phyloP scores from a whole-genome alignment of 2,329 filamentous ascomycete genomes.

The Pseudopithomyces chartarum region DNA sequence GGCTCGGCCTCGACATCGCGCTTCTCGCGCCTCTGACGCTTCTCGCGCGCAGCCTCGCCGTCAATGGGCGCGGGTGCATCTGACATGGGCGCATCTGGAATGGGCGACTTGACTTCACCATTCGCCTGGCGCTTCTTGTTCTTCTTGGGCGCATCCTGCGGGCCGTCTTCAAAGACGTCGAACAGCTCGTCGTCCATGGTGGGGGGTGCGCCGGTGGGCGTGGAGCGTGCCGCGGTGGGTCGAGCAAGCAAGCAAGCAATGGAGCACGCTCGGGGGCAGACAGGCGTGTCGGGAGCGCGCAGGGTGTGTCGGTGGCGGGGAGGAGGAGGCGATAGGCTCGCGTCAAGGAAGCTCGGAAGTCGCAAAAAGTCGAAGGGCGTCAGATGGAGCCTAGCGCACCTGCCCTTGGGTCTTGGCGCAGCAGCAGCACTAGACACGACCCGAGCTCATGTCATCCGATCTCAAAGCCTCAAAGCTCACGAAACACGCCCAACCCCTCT shows the following conservation, averaged over 20 bases:
- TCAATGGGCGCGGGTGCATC: slow-evolving; percentile 42
- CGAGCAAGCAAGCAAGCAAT: background rate
- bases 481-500: slow-evolving; percentile 22
- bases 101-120: slow-evolving; percentile 69
- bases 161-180: slow-evolving; percentile 50
- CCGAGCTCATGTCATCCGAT: slow-evolving; percentile 12
- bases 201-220: slow-evolving; percentile 1
- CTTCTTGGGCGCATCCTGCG: slow-evolving; percentile 49
- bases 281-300: background rate
- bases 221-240: background rate
- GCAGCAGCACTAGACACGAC: background rate
- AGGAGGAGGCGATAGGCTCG: background rate
- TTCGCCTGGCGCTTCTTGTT: slow-evolving; percentile 88
- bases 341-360: background rate
- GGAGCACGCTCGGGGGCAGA: background rate
- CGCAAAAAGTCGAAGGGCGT: background rate
- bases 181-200: slow-evolving; percentile 50
- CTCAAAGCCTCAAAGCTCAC: slow-evolving; percentile 5
- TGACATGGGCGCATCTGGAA: slow-evolving; percentile 51
- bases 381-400: background rate
- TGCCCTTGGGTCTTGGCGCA: slow-evolving; percentile 4
- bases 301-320: background rate
- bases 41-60: slow-evolving; percentile 46
- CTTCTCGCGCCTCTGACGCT: slow-evolving; percentile 68
- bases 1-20: slow-evolving; percentile 71